Percentiles rank a stretch among this genome's conserved stretches.
phyloP scores from a whole-genome alignment of 108 stramenopile species.

The Cyclotella baltica region DNA sequence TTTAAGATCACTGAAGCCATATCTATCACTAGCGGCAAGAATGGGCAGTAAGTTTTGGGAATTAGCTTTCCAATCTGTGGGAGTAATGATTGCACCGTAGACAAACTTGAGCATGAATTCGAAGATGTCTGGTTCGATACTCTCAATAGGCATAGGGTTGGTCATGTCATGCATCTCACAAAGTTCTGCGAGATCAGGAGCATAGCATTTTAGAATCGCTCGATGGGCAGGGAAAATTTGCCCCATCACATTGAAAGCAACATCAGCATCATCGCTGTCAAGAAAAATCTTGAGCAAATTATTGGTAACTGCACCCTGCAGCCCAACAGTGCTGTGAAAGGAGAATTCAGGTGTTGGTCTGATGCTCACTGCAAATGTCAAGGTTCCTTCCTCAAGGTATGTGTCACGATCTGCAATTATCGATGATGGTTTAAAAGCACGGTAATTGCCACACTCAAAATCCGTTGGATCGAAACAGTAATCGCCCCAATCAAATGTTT shows the following conservation, averaged over 20 bases:
- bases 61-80: neutral
- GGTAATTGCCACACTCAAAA: no score
- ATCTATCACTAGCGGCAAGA: neutral
- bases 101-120: slow-evolving; percentile 2
- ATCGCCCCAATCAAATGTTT: no score
- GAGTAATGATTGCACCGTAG: neutral
- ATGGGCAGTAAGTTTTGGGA: neutral
- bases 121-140: slow-evolving; percentile 8
- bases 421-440: no score
- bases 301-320: neutral
- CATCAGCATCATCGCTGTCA: neutral
- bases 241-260: neutral
- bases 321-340: neutral
- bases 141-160: slow-evolving; percentile 1
- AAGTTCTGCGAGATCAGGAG: slow-evolving; percentile 12
- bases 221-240: slow-evolving; percentile 9
- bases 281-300: neutral
- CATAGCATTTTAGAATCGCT: neutral
- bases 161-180: neutral
- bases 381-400: no score
- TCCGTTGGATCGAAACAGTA: no score
- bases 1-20: neutral
- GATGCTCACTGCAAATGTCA: slow-evolving; percentile 1
- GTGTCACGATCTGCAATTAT: no score
- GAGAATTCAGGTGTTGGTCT: neutral